These are phyloP conservation scores for Ogataea haglerorum DNA, from an alignment of 805 yeast species.

Conservation along the genomic window DNA sequence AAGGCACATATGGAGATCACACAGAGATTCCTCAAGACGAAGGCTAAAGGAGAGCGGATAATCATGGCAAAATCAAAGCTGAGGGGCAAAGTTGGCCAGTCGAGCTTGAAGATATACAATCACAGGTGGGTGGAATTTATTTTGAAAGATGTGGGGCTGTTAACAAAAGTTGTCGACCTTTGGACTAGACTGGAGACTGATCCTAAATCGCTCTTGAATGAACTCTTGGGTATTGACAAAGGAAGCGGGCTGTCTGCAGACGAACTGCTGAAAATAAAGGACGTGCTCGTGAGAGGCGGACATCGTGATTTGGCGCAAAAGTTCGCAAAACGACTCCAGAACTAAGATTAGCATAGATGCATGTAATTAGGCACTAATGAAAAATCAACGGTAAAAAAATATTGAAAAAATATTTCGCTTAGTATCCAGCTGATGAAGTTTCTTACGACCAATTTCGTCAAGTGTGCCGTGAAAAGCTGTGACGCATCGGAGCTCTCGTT, in stretches of 20 bases:
- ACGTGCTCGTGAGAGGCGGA: slow-evolving; percentile 10
- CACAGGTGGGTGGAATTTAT: slow-evolving; percentile 2
- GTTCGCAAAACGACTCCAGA: neutral
- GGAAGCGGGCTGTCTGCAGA: neutral
- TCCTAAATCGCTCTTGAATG: neutral
- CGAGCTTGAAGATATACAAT: slow-evolving; percentile 1
- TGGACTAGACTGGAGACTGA: slow-evolving; percentile 4
- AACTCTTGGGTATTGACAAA: slow-evolving; percentile 1
- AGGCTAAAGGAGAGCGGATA: neutral
- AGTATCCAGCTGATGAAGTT: slow-evolving; percentile 61
- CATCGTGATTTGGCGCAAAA: neutral
- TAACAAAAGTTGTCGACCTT: slow-evolving; percentile 7
- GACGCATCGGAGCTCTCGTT: slow-evolving; percentile 71
- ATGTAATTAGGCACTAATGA: neutral
- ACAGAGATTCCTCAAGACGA: slow-evolving; percentile 3
- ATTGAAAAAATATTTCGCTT: neutral
- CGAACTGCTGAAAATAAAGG: slow-evolving; percentile 7
- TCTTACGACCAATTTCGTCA: slow-evolving; percentile 93
- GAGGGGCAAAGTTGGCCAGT: neutral
- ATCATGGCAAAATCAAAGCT: neutral
- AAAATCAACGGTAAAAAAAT: slow-evolving; percentile 1
- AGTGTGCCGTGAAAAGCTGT: slow-evolving; percentile 85
- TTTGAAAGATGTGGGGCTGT: slow-evolving; percentile 3
- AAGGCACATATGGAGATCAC: slow-evolving; percentile 10
- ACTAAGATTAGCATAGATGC: neutral